Percentiles rank a stretch among this genome's conserved stretches.
Evolutionary conservation across 192 early-diverging fungal species (phyloP).

Genomic region (Podila verticillata): DNA sequence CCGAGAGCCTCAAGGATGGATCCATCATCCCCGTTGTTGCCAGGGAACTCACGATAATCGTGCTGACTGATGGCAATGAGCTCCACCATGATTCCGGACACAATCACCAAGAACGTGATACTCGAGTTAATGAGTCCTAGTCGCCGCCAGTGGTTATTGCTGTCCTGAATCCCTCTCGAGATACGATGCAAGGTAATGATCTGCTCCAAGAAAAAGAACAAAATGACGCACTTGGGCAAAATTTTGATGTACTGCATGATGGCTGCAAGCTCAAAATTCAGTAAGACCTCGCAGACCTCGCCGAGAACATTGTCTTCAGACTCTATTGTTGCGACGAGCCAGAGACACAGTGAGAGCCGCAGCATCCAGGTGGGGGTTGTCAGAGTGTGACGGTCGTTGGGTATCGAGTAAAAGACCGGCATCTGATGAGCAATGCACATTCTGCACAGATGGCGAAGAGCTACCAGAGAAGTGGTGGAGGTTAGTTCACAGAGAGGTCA

Average conservation of each 20-base stretch:
- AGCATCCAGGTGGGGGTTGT: conserved; percentile 35
- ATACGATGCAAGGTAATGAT: conserved; percentile 26
- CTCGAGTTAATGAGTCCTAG: conserved; percentile 36
- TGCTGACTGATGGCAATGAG: conserved; percentile 25
- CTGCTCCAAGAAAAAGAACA: conserved; percentile 41
- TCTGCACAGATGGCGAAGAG: conserved; percentile 45
- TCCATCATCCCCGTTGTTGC: too few relatives aligned
- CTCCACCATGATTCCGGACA: conserved; percentile 41
- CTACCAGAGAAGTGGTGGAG: background rate
- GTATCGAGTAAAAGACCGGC: conserved; percentile 33
- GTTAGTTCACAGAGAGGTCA: background rate
- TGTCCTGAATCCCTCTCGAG: background rate
- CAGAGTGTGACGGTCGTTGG: conserved; percentile 21
- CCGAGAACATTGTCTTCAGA: conserved; percentile 13
- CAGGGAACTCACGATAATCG: conserved; percentile 21
- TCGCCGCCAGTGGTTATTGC: conserved; percentile 28
- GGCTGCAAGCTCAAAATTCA: conserved; percentile 20
- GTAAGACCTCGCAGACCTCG: conserved; percentile 8
- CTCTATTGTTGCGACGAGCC: conserved; percentile 30
- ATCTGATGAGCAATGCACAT: conserved; percentile 44
- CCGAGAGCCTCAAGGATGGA: background rate
- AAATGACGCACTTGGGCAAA: conserved; percentile 29
- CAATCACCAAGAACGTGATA: conserved; percentile 45
- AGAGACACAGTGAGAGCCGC: conserved; percentile 32
- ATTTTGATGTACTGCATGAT: conserved; percentile 49